Evolutionary conservation across 129 eudicot genomes (phyloP).

Genomic region (Arctium minus): DNA sequence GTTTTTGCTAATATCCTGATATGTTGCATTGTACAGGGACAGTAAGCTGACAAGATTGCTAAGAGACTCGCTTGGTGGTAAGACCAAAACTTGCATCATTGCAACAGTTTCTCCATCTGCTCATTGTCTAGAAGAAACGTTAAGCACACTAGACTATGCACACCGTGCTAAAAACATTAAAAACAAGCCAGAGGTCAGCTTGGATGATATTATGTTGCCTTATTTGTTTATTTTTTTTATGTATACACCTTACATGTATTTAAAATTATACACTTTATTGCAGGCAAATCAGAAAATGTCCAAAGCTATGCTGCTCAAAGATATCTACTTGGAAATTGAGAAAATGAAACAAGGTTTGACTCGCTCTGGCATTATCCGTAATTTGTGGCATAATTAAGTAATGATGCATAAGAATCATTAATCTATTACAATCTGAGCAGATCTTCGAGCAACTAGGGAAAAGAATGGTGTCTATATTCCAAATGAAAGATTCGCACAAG

Average conservation of each 20-base stretch:
- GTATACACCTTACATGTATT: not conserved
- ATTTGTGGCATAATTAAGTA: not conserved
- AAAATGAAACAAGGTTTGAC: conserved; percentile 82
- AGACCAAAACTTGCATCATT: conserved; percentile 86
- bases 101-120: conserved; percentile 89
- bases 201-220: conserved; percentile 10
- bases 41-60: conserved; percentile 86
- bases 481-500: conserved; percentile 73
- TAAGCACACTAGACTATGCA: conserved; percentile 89
- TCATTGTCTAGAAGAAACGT: conserved; percentile 79
- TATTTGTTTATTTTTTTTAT: not conserved
- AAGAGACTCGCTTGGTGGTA: conserved; percentile 88
- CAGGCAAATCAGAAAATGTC: conserved; percentile 88
- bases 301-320: conserved; percentile 76
- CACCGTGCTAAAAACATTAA: conserved; percentile 86
- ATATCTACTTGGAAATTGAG: conserved; percentile 77
- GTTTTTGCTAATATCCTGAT: not conserved
- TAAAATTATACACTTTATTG: conserved; percentile 5
- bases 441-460: conserved; percentile 93
- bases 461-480: conserved; percentile 88
- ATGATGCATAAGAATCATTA: not conserved
- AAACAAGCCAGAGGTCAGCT: conserved; percentile 80
- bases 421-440: conserved; percentile 28
- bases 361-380: not conserved
- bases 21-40: conserved; percentile 46